A percentile compares a stretch with the other conserved stretches of the same genome.
Conservation (phyloP, 345 rosid species). For the Cardamine chenopodiifolia region DNA sequence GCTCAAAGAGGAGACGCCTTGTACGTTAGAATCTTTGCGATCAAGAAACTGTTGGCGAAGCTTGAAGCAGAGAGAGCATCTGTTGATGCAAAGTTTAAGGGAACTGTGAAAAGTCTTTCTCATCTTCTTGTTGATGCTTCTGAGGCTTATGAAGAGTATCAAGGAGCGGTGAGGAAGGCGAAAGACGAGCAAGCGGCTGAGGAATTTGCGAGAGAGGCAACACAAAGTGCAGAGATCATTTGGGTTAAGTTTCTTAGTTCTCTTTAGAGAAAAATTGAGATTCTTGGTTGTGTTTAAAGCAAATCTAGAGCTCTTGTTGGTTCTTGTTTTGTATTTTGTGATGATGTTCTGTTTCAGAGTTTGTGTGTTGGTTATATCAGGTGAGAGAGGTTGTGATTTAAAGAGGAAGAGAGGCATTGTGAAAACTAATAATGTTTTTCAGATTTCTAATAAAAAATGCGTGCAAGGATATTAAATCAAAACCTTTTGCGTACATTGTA, state of each 20-base stretch:
- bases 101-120: constrained; percentile 9
- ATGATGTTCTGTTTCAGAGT: constrained; percentile 39
- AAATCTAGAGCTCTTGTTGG: constrained; percentile 19
- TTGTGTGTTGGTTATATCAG: constrained; percentile 35
- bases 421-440: constrained; percentile 26
- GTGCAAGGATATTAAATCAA: not conserved
- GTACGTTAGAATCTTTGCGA: constrained; percentile 36
- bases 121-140: constrained; percentile 38
- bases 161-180: constrained; percentile 30
- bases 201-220: constrained; percentile 40
- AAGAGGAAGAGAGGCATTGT: constrained; percentile 2
- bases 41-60: constrained; percentile 37
- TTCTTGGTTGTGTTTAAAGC: constrained; percentile 21
- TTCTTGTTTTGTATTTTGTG: constrained; percentile 30
- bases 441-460: constrained; percentile 4
- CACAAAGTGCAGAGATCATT: constrained; percentile 32
- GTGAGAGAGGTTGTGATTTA: constrained; percentile 25
- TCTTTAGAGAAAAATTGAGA: constrained; percentile 38
- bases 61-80: constrained; percentile 27
- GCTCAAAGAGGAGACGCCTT: constrained; percentile 37
- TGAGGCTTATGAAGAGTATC: constrained; percentile 41
- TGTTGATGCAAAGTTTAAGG: constrained; percentile 26
- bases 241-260: constrained; percentile 42
- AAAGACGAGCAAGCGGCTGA: constrained; percentile 38
- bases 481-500: not conserved